Base-by-base conservation (phyloP, 495 filamentous ascomycete genomes). In the Penicillium riverlandense region DNA sequence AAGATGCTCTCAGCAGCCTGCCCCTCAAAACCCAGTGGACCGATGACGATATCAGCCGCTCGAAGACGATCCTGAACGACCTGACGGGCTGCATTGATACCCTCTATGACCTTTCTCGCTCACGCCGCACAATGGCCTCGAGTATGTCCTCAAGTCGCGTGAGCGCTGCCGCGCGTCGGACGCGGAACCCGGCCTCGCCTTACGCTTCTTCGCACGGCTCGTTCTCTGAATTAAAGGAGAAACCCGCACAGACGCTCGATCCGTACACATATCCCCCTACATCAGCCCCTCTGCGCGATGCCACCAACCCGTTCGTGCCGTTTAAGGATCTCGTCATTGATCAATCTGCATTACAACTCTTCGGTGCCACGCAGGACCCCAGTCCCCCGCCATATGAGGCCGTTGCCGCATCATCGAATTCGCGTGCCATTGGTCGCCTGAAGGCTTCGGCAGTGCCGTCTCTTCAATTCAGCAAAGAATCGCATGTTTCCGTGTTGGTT, bases 81-180 rank as follows among this genome's bases (percentile, higher is more conserved):
- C 63, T 95, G 43, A 92, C 86, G 4, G 80, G 78, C 9, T 90
- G 84, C 27, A 95, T 95, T 55, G 90, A 96, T 62, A 90, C 84
- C 0, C 75, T 96, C 9, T 95, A 91, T 61, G 87, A 94, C 45
- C 70, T 96, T 10, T 94, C 88, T 7, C 72, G 80, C 37, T 85
- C 87, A 7, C 72, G 86, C 22, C 83, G 76, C 60, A 54, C 61
- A 28, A 67, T 67, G 61, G 59, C 55, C n/a, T 62, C 58, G 12
- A 66, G 59, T 41, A 74, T 75, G 62, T 54, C 58, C 7, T 59
- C 59, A 13, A 55, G 43, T 37, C 63, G 63, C 38, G 58, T 66
- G 29, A 43, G 58, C 31, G 57, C 49, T 27, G 40, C 42, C 34
- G 55, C 56, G 30, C 47, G 49, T 33, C 60, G 57, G 44, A 48